Evolutionary conservation across 768 basidiomycete genomes (phyloP), one percentile per base, ranked within the genome.

Genomic region (Leccinum variicolor): DNA sequence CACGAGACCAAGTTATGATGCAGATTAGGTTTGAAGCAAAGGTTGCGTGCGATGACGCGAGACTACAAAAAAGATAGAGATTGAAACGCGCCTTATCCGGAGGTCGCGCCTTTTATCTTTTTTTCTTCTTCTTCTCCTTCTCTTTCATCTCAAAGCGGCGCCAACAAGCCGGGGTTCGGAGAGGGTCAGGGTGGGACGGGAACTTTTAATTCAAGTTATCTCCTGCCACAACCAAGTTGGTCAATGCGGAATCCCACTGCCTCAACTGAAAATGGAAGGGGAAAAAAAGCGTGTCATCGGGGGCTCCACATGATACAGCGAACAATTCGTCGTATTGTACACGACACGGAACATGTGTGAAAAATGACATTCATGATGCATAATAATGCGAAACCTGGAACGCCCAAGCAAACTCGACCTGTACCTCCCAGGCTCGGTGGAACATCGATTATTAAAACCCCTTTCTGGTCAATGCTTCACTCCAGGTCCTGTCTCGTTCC

Each of bases 381-480:
- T 36, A 6, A 7, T 78, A 79, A n/a, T n/a, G n/a, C 45, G 59
- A 61, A 11, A 77, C 72, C 52, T 73, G 66, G 62, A 79, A 78
- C 3, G 75, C 75, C 77, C 77, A 79, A 2, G 78, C 77, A 53
- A 62, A 67, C 13, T 75, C 61, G 2, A 76, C 68, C 4, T 48
- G 63, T 0, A 66, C 58, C 36, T 66, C 61, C n/a, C n/a, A n/a
- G n/a, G 25, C 54, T 56, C 9, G 69, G 66, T 7, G 70, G 64
- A 5, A 73, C 67, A n/a, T 67, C 56, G 5, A 76, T 68, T 14
- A 59, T 71, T 50, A 75, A 60, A n/a, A 56, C 53, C 2, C 77
- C 78, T 17, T 53, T 58, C 15, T 46, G 59, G 34, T 74, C 66
- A 0, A 73, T 51, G 28, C 31, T 59, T 77, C 76, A 80, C 8